Evolutionary conservation across 2,329 filamentous ascomycete species (phyloP).

Genomic region (Bipolaris sorokiniana): DNA sequence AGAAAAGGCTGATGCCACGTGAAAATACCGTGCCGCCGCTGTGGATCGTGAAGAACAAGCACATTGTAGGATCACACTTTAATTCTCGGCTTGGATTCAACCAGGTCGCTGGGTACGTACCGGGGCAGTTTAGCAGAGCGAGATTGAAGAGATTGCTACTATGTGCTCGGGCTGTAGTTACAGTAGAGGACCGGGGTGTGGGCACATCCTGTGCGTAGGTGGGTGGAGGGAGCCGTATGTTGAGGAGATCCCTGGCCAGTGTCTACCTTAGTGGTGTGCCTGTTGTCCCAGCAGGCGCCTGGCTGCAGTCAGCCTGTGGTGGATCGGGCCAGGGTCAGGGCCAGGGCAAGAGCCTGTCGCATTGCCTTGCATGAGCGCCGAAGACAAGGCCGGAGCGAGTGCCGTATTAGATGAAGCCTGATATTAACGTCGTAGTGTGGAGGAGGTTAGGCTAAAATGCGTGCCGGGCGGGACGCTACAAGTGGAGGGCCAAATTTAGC

Average conservation of each 20-base stretch:
- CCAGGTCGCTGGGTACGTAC: slow-evolving; percentile 26
- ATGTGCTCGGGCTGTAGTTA: background rate
- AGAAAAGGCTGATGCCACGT: slow-evolving; percentile 29
- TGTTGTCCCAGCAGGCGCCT: slow-evolving; percentile 31
- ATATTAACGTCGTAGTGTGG: slow-evolving; percentile 39
- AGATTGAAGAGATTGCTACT: background rate
- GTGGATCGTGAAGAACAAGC: slow-evolving; percentile 3
- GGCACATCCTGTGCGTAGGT: background rate
- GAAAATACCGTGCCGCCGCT: slow-evolving; percentile 25
- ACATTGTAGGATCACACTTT: background rate
- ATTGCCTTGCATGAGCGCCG: slow-evolving; percentile 23
- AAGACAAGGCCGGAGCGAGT: slow-evolving; percentile 24
- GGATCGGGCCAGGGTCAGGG: slow-evolving; percentile 14
- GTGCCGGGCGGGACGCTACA: slow-evolving; percentile 25
- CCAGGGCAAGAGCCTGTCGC: slow-evolving; percentile 26
- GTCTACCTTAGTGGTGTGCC: slow-evolving; percentile 5
- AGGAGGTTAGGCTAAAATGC: slow-evolving; percentile 41
- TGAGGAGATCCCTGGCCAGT: background rate
- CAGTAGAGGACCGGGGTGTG: background rate
- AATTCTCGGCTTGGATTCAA: slow-evolving; percentile 9
- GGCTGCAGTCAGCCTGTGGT: slow-evolving; percentile 23
- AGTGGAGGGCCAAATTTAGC: slow-evolving; percentile 28
- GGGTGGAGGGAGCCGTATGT: background rate
- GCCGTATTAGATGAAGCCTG: slow-evolving; percentile 34
- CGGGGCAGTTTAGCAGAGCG: slow-evolving; percentile 3